phyloP scores from a whole-genome alignment of 768 basidiomycete species.

The Epithele typhae region DNA sequence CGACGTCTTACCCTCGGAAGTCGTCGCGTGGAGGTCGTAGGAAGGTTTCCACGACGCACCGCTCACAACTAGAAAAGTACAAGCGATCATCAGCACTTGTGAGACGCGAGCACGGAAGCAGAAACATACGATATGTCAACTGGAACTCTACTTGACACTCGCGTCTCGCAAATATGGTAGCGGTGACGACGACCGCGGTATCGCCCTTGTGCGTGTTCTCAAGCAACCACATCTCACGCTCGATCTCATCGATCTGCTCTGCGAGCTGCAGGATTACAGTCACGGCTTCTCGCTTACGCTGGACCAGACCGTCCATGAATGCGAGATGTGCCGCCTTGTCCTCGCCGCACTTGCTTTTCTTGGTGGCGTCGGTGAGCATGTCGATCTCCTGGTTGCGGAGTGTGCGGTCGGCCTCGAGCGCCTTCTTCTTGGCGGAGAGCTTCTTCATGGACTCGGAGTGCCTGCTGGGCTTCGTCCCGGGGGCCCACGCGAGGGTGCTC shows the following conservation, averaged over 20 bases:
- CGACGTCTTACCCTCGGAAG: conserved; percentile 38
- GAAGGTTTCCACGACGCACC: conserved; percentile 48
- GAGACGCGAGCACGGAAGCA: not conserved
- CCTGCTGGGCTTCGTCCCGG: conserved; percentile 33
- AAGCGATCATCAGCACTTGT: not conserved
- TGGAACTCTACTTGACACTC: conserved; percentile 34
- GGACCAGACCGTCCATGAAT: conserved; percentile 41
- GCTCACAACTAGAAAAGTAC: conserved; percentile 50
- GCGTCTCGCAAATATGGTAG: conserved; percentile 2
- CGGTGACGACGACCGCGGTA: not conserved
- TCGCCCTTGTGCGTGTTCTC: conserved; percentile 3
- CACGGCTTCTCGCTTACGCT: conserved; percentile 32
- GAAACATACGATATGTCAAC: conserved; percentile 38
- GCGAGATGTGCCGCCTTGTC: conserved; percentile 22
- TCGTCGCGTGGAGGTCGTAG: conserved; percentile 58
- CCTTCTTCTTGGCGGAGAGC: conserved; percentile 36
- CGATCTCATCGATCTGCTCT: conserved; percentile 34
- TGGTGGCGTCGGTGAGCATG: conserved; percentile 40
- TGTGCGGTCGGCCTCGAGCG: conserved; percentile 34
- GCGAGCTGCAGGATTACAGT: conserved; percentile 28
- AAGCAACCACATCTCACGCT: conserved; percentile 1
- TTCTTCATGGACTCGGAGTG: conserved; percentile 23
- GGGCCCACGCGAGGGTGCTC: not conserved
- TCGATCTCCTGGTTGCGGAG: conserved; percentile 38
- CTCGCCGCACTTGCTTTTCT: conserved; percentile 42